Conservation (phyloP, 2,329 filamentous ascomycete genomes). For the Trichoderma cornu-damae region DNA sequence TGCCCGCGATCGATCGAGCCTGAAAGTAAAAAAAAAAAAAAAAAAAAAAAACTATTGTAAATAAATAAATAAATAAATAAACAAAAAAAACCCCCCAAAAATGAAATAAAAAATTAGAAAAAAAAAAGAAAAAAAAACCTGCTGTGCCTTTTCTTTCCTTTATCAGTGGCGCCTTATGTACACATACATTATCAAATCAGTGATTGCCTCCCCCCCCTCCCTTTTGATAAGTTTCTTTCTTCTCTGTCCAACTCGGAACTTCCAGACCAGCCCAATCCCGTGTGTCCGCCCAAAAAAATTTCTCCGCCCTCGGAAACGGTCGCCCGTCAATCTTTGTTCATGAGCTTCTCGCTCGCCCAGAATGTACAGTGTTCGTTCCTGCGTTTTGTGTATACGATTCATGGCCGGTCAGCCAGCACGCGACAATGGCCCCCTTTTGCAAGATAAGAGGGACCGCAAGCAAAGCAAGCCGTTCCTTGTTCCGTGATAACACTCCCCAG, state of each 20-base stretch:
- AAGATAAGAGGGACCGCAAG: neutral
- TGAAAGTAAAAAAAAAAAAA: neutral
- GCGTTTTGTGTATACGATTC: neutral
- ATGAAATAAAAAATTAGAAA: no score
- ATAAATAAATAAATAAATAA: no score
- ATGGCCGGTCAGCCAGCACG: neutral
- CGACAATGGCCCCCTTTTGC: neutral
- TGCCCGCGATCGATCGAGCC: neutral
- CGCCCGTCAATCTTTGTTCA: constrained; percentile 12
- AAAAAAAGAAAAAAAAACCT: no score
- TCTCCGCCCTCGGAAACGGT: constrained; percentile 8
- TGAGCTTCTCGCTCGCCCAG: neutral
- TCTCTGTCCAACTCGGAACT: neutral
- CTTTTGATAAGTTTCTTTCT: neutral
- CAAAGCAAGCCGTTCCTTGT: no score
- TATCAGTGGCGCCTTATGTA: no score
- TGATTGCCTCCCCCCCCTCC: no score
- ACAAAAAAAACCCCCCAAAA: no score
- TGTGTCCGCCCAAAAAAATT: no score
- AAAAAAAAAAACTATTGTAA: no score
- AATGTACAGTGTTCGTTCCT: neutral
- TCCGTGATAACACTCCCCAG: neutral
- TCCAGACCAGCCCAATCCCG: constrained; percentile 3
- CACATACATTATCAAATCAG: no score
- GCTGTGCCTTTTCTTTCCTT: neutral